Conservation (phyloP, 495 filamentous ascomycete genomes). For the Xanthoparmelia taractica region DNA sequence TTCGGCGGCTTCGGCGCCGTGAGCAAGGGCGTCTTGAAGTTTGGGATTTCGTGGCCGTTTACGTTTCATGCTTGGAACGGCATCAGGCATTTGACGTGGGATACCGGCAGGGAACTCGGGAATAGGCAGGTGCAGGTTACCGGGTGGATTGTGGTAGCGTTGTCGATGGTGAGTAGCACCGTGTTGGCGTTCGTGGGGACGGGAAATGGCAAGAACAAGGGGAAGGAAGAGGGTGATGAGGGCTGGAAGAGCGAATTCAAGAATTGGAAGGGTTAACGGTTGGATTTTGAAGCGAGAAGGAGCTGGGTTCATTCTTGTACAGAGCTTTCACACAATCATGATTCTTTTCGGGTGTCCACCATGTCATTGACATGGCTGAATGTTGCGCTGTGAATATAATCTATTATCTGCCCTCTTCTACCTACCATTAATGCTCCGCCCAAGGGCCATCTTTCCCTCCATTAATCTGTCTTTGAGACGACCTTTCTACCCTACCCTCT, state of each 20-base stretch:
- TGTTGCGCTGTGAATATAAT: not conserved
- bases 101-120: constrained; percentile 59
- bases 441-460: not conserved
- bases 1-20: constrained; percentile 64
- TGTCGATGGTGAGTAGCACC: constrained; percentile 54
- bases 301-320: not conserved
- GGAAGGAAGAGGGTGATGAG: not conserved
- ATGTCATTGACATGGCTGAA: not conserved
- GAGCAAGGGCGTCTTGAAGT: constrained; percentile 67
- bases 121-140: constrained; percentile 64
- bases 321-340: constrained; percentile 4
- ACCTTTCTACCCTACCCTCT: not conserved
- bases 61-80: constrained; percentile 83
- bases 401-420: not conserved
- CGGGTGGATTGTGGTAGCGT: constrained; percentile 67
- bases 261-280: constrained; percentile 6
- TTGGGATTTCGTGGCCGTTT: constrained; percentile 69
- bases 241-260: constrained; percentile 4
- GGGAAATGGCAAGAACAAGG: not conserved
- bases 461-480: not conserved
- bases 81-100: constrained; percentile 82
- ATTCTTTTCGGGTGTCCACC: not conserved
- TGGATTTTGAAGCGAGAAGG: not conserved
- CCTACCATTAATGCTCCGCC: not conserved
- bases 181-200: constrained; percentile 48